Evolutionary conservation across 352 stramenopile species (phyloP), one percentile per base, ranked within the genome.

Genomic region (Globisporangium takayamanum): DNA sequence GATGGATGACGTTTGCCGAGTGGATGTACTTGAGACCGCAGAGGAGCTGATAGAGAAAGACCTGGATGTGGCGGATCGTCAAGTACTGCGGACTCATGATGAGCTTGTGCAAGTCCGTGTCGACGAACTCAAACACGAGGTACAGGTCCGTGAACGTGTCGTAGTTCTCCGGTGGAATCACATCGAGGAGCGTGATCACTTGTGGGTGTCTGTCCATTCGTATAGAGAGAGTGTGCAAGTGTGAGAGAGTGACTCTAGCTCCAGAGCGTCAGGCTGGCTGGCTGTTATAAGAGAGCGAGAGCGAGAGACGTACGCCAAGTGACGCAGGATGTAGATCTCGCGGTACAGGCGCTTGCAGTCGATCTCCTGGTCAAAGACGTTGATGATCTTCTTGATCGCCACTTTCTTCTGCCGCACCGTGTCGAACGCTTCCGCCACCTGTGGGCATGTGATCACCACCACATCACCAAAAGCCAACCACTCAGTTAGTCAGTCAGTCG

Each of bases 1-100:
- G 84, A 55, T 96, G 87, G 61, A 96, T 94, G 50, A 96, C 83
- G 63, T 94, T 89, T 15, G 76, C 84, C 33, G 87, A 97, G 68
- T 98, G 95, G 52, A 98, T 96, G 66, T 98, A 98, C 76, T 98
- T 98, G 44, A 98, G 68, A 3, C 91, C 94, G 22, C 93, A 92
- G 12, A 98, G 69, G 44, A 98, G 69, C 66, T 98, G 94, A 69
- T 98, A 98, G 57, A 98, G 69, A 71, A 98, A 98, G n/a, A 98
- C 97, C 75, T 98, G 92, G 33, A 97, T 96, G 68, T 98, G 95
- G 59, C 96, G 90, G 55, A 97, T 96, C 0, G 87, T 97, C 53
- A 98, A 71, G 68, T 96, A 97, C 64, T 94, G 84, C 25, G 87
- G 88, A 33, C 78, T 94, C 73, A 96, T 97, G 60, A 98, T 97